These are phyloP conservation scores for Colletotrichum cuscutae DNA, from an alignment of 2,329 filamentous ascomycete species.

Conservation along the genomic window DNA sequence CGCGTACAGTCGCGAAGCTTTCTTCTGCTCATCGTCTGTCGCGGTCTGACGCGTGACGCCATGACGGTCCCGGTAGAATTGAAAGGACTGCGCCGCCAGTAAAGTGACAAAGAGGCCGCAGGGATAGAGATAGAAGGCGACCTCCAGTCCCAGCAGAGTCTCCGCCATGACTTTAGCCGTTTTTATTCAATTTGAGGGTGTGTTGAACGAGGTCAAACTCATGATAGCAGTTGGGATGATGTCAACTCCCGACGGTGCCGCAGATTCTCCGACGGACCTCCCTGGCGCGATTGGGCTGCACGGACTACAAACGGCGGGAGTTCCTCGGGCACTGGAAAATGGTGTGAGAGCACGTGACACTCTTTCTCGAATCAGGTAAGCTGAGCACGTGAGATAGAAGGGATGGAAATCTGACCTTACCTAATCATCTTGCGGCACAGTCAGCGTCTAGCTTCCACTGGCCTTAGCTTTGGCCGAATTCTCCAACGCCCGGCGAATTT, in stretches of 20 bases:
- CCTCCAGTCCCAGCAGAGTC: constrained; percentile 47
- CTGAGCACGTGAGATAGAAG: too few species aligned
- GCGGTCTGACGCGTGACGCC: constrained; percentile 40
- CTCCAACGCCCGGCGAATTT: not conserved
- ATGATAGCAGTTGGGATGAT: constrained; percentile 3
- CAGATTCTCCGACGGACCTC: constrained; percentile 18
- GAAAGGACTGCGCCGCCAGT: constrained; percentile 47
- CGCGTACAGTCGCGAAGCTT: constrained; percentile 43
- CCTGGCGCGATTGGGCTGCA: not conserved
- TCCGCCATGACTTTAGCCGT: constrained; percentile 43
- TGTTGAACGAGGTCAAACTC: constrained; percentile 5
- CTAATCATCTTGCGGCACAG: not conserved
- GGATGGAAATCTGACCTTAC: too few species aligned
- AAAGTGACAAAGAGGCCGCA: constrained; percentile 49
- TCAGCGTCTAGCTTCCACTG: not conserved
- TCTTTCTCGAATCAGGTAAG: too few species aligned
- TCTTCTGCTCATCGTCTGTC: constrained; percentile 41
- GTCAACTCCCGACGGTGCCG: constrained; percentile 6
- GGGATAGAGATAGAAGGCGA: constrained; percentile 54
- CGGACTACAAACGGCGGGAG: not conserved
- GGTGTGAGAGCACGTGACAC: not conserved
- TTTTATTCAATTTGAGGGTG: not conserved
- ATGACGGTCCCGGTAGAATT: constrained; percentile 48
- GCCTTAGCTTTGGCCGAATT: not conserved
- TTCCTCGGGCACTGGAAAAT: not conserved